These are phyloP conservation scores for Zalaria sp. DNA, from an alignment of 2,329 filamentous ascomycete species.

Conservation along the genomic window DNA sequence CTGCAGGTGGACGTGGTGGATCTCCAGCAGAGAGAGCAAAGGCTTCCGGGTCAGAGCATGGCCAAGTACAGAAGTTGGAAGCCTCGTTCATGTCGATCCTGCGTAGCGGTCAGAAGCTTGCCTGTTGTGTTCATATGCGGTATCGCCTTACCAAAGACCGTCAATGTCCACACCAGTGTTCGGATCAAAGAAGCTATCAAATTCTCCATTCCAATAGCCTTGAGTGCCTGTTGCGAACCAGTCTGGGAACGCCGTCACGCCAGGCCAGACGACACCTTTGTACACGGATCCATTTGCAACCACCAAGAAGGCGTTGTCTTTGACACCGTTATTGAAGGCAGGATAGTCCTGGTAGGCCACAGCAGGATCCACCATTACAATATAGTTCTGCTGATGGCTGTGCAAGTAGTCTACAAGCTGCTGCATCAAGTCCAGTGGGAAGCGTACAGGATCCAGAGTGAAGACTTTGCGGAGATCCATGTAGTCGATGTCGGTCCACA, in stretches of 20 bases:
- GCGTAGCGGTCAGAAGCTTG: conserved; percentile 13
- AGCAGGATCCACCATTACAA: conserved; percentile 63
- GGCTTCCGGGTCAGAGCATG: conserved; percentile 21
- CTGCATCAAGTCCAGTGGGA: conserved; percentile 46
- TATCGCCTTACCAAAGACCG: conserved; percentile 44
- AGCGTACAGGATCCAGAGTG: conserved; percentile 49
- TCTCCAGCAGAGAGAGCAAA: conserved; percentile 26
- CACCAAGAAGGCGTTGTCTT: conserved; percentile 41
- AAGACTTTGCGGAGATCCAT: conserved; percentile 41
- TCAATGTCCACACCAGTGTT: conserved; percentile 59
- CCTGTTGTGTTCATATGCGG: neutral
- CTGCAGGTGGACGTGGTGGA: conserved; percentile 48
- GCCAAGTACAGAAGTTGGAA: conserved; percentile 37
- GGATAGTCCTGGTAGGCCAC: conserved; percentile 34
- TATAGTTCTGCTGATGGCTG: conserved; percentile 18
- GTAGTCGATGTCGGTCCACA: conserved; percentile 52
- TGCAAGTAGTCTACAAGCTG: conserved; percentile 48
- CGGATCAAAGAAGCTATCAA: conserved; percentile 48
- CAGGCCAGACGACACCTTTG: conserved; percentile 63
- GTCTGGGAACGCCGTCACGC: conserved; percentile 37
- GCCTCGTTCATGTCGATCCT: conserved; percentile 53
- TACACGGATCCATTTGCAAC: conserved; percentile 40
- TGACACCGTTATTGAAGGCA: conserved; percentile 38
- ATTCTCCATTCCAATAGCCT: conserved; percentile 56
- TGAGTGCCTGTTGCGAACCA: conserved; percentile 57